Evolutionary conservation across 208 protist species (phyloP).

Genomic region (Novymonas esmeraldas): DNA sequence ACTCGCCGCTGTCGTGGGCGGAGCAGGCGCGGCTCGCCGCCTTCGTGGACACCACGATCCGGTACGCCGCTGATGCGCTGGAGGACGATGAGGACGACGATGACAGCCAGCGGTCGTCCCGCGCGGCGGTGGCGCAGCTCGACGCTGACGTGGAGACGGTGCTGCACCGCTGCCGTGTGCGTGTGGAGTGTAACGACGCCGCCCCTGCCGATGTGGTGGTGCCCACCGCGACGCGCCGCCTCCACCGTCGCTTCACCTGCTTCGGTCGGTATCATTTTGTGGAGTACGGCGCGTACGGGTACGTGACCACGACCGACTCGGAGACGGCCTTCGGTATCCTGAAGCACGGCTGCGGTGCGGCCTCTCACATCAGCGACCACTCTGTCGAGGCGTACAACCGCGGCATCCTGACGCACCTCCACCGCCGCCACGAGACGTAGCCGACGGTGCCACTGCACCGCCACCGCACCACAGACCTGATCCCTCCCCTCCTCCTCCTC

Average conservation of each 20-base stretch:
- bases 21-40: constrained; percentile 28
- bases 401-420: constrained; percentile 62
- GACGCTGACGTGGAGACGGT: constrained; percentile 35
- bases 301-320: constrained; percentile 66
- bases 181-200: too few species aligned
- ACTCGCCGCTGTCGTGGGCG: background rate
- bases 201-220: constrained; percentile 20
- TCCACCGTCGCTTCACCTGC: constrained; percentile 66
- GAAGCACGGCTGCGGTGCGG: constrained; percentile 50
- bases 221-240: constrained; percentile 12
- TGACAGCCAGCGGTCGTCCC: background rate
- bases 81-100: constrained; percentile 27
- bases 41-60: constrained; percentile 48
- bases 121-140: background rate
- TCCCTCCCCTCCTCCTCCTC: too few species aligned
- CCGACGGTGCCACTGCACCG: background rate
- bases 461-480: background rate
- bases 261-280: constrained; percentile 84
- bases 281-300: constrained; percentile 42
- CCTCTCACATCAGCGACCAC: constrained; percentile 48
- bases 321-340: constrained; percentile 62
- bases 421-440: constrained; percentile 26
- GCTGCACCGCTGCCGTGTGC: constrained; percentile 8
- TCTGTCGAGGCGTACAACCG: constrained; percentile 70
- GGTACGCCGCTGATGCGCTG: constrained; percentile 37